Evolutionary conservation across 2,329 filamentous ascomycete species (phyloP), one percentile per base, ranked within the genome.

Genomic region (Neofusicoccum laricinum): DNA sequence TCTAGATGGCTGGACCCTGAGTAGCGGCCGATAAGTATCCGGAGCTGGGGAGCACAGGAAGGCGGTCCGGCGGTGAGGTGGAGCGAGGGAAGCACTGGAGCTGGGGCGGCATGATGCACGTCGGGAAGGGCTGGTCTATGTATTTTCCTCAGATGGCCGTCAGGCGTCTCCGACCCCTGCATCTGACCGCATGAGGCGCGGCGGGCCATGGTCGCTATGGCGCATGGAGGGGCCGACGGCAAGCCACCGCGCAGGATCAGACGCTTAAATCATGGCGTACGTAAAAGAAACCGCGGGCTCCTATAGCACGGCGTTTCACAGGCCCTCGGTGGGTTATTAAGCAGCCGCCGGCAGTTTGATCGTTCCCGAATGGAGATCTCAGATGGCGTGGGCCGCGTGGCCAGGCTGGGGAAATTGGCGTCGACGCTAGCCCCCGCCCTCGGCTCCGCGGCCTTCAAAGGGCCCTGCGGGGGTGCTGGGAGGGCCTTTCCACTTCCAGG

Each of bases 351-450:
- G 49, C 49, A 51, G 49, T 38, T 51, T 58, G 53, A 58, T 45
- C 40, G 53, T 10, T 7, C 1, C 2, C 41, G 7, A 34, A 46
- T 19, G 30, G 55, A 59, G 55, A 59, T 59, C 55, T 59, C 17
- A 36, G 41, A 45, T 46, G 17, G 40, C 53, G 15, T 36, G 41
- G 38, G 55, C 41, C 55, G 55, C 55, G 55, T 59, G 55, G 55
- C 55, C 55, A 34, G 14, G 40, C 41, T 40, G 55, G 55, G 55
- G 41, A 59, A 59, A 45, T 59, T 59, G 55, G 41, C 55, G 43
- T 59, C 55, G 55, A 36, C 55, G 55, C 55, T 59, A 59, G 55
- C 46, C 55, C 55, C 55, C 55, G 55, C 55, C 40, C 25, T 59
- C 55, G 40, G 55, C 40, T 59, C 41, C 41, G 38, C 38, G 21